Evolutionary conservation across 139 green algal genomes (phyloP), one percentile per base, ranked within the genome.

Genomic region (Coelastrella sp.): DNA sequence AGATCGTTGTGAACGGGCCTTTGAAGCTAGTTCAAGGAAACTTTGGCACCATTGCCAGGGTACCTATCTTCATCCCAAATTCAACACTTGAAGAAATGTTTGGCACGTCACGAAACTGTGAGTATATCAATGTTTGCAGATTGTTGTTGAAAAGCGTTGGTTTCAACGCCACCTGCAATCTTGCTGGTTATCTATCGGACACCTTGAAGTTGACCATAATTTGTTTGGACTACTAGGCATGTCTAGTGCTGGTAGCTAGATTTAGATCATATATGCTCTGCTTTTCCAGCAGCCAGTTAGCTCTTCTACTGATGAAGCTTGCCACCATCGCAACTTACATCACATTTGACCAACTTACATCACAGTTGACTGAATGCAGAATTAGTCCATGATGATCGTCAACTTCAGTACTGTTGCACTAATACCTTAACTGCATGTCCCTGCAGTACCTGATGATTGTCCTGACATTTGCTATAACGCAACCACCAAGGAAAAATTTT

Each of bases 51-150:
- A 75, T 92, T 17, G 84, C 84, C 2, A 76, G 90, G n/a, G 66
- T 88, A 11, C 90, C 90, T 11, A 90, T 92, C 58, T 92, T 88
- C 90, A 92, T 92, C 5, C 5, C 65, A 32, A 90, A 92, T 59
- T n/a, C 66, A 5, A 90, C n/a, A 3, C 5, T 87, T 5, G 58
- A 80, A 5, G 90, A 92, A 19, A 90, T 77, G 4, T 92, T 88
- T 75, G 90, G 90, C 13, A 83, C 64, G 2, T 5, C 32, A 58
- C 11, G n/a, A 5, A 81, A 17, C 3, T 11, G 89, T 92, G 89
- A 5, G 74, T 20, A 14, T 57, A 22, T 32, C 56, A 68, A 13
- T 57, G 58, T 14, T n/a, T 83, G 54, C 74, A 60, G 74, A 47
- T 47, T 47, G 32, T 47, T 47, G 32, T 47, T 78, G 73, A 11